Evolutionary conservation across 257 asterid species (phyloP), one percentile per base, ranked within the genome.

Genomic region (Linderniella brevidens): DNA sequence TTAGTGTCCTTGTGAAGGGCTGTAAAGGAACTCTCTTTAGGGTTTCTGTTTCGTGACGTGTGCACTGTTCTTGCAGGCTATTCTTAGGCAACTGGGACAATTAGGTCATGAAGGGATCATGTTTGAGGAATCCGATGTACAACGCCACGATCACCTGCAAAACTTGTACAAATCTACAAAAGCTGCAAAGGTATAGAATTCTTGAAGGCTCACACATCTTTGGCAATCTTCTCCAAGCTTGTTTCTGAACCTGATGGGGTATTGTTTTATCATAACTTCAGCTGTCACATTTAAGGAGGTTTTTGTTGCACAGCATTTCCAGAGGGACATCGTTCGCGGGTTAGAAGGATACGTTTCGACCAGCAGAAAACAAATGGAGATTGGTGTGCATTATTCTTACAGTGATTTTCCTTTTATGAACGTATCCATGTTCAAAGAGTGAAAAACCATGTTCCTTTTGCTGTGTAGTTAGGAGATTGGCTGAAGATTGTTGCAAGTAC

Each of bases 251-350:
- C 78, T 67, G 59, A 67, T 73, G 65, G 59, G 54, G 64, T 66
- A 62, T 65, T 53, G 49, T 53, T 68, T 63, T 6, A 25, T 25
- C 32, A 65, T 49, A 54, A 69, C 62, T 61, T 74, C 76, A 68
- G 72, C 77, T 39, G 75, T 65, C 66, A 66, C 65, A 68, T 73
- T 70, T 68, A 71, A 78, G 80, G 75, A 61, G 80, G 59, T 64
- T 68, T 67, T 78, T 76, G 74, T 66, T 77, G 67, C 69, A 63
- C 98, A 88, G 98, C 98, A 88, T 78, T 88, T 84, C 73, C 98
- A 88, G 86, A 76, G 77, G 65, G 95, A 84, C 70, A 76, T 88
- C 46, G 84, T 79, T 49, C 95, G 86, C 36, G 80, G 92, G 11
- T 71, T 88, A 52, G 94, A 88, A 57, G 98, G 94, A 61, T 71